Conservation (phyloP, 108 stramenopile species). For the Discostella pseudostelligera region DNA sequence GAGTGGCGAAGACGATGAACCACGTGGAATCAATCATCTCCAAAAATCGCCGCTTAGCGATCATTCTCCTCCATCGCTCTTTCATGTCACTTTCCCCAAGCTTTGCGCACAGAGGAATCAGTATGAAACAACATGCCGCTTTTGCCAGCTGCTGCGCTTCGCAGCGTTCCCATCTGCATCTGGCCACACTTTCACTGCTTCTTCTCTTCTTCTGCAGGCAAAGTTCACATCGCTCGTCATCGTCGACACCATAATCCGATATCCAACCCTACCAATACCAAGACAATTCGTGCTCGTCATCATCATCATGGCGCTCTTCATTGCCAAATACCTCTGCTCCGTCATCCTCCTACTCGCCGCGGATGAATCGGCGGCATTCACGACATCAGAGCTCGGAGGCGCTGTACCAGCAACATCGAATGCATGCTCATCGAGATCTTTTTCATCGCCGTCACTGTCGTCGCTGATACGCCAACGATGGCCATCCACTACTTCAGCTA, state of each 20-base stretch:
- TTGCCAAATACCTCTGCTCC: background rate
- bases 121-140: background rate
- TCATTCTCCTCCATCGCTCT: too few species aligned
- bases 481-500: background rate
- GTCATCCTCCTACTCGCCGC: constrained; percentile 13
- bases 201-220: too few species aligned
- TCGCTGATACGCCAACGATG: background rate
- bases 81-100: background rate
- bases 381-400: background rate
- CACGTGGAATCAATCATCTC: too few species aligned
- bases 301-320: constrained; percentile 20
- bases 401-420: background rate
- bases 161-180: background rate
- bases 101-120: background rate
- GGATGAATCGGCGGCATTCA: constrained; percentile 6
- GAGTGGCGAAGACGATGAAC: too few species aligned
- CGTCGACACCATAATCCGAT: too few species aligned
- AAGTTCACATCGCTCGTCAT: background rate
- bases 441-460: background rate
- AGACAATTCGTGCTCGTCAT: too few species aligned
- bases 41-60: too few species aligned
- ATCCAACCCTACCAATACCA: too few species aligned
- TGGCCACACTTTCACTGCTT: background rate
- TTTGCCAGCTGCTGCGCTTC: background rate
- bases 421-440: background rate